Conservation (phyloP, 371 early-diverging fungal species). For the Lichtheimia corymbifera region DNA sequence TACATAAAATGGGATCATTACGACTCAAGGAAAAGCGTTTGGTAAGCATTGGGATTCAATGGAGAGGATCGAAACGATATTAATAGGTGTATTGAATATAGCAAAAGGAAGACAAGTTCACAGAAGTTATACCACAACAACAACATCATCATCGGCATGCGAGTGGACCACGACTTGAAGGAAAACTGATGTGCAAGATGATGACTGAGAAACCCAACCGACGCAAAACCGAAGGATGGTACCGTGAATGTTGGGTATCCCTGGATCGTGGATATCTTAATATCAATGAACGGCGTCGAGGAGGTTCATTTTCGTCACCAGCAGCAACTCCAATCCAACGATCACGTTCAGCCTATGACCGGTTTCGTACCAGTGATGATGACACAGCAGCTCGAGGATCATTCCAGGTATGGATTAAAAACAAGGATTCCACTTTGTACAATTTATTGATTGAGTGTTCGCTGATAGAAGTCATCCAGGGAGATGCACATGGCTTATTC, state of each 20-base stretch:
- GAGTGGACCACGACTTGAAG: not conserved
- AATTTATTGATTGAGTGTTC: no score
- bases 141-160: no score
- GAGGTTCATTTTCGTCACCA: not conserved
- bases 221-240: not conserved
- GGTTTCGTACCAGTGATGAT: not conserved
- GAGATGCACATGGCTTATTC: not conserved
- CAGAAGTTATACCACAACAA: no score
- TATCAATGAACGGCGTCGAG: conserved; percentile 1
- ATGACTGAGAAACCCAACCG: not conserved
- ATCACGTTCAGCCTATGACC: conserved; percentile 2
- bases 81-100: no score
- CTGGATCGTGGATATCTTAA: conserved; percentile 5
- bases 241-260: conserved; percentile 5
- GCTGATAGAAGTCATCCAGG: not conserved
- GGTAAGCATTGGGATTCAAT: not conserved
- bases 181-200: not conserved
- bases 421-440: no score
- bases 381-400: not conserved
- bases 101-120: no score
- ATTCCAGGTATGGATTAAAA: no score
- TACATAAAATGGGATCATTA: conserved; percentile 13
- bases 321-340: not conserved
- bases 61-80: not conserved
- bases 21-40: conserved; percentile 1